Evolutionary conservation across 257 asterid species (phyloP).

Genomic region (Nicotiana undulata): DNA sequence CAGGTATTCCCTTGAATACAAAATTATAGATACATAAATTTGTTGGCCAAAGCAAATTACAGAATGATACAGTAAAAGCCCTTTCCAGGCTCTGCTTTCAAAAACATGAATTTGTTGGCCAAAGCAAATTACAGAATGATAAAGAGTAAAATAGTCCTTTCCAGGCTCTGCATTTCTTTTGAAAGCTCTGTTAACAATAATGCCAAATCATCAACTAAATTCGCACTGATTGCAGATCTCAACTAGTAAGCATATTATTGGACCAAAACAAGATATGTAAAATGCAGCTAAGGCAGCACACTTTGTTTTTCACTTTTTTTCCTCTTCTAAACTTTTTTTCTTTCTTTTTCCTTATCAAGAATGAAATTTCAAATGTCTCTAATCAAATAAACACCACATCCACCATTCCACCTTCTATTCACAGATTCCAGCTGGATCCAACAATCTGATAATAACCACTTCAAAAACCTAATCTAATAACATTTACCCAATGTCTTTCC

Average conservation of each 20-base stretch:
- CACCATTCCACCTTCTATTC: slow-evolving; percentile 14
- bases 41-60: neutral
- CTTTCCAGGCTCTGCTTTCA: neutral
- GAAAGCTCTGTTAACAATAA: neutral
- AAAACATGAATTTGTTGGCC: neutral
- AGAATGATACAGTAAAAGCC: neutral
- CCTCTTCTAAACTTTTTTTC: neutral
- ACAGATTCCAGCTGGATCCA: slow-evolving; percentile 11
- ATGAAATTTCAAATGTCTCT: neutral
- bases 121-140: neutral
- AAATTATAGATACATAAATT: neutral
- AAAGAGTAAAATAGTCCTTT: neutral
- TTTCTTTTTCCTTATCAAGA: neutral
- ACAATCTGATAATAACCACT: neutral
- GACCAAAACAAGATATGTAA: neutral
- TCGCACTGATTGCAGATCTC: neutral
- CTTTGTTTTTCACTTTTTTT: too few species aligned
- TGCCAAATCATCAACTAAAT: neutral
- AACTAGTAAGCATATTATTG: neutral
- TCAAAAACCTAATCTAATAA: neutral
- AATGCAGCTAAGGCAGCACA: neutral
- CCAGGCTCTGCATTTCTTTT: neutral
- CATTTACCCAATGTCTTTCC: neutral
- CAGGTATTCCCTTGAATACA: neutral
- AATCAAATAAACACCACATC: neutral